Evolutionary conservation across 139 green algal genomes (phyloP).

Genomic region (Tetradesmus obliquus): DNA sequence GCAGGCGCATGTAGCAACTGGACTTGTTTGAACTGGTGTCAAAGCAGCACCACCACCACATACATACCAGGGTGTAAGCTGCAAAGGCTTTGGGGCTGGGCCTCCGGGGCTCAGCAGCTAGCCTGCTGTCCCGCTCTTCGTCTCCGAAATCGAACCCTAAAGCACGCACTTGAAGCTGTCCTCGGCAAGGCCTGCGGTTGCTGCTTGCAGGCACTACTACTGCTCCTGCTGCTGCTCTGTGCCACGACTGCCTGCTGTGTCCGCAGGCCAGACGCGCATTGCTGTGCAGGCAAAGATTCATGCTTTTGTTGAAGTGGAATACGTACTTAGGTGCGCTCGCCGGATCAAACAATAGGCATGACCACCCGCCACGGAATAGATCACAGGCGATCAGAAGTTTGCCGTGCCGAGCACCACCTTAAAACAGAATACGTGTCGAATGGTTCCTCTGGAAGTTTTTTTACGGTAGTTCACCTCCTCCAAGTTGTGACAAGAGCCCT

Average conservation of each 20-base stretch:
- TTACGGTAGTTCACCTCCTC: too few relatives aligned
- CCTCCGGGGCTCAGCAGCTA: background rate
- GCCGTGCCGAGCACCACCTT: background rate
- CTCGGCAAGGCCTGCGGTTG: background rate
- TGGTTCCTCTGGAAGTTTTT: too few relatives aligned
- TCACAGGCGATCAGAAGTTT: background rate
- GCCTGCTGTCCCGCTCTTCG: background rate
- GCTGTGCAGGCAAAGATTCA: background rate
- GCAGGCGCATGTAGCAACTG: too few relatives aligned
- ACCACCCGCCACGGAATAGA: background rate
- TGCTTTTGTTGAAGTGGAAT: background rate
- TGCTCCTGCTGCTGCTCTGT: slow-evolving; percentile 12
- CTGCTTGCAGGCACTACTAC: background rate
- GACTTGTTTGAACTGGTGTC: too few relatives aligned
- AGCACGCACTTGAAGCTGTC: background rate
- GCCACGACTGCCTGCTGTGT: background rate
- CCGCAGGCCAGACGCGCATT: background rate
- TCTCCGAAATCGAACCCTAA: slow-evolving; percentile 46
- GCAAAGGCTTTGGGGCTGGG: slow-evolving; percentile 10
- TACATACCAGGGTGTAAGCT: background rate
- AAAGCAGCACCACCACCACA: background rate
- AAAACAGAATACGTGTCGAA: too few relatives aligned
- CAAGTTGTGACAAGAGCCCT: background rate
- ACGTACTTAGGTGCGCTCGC: too few relatives aligned
- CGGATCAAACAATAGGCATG: background rate